Evolutionary conservation across 2,329 filamentous ascomycete genomes (phyloP).

Genomic region (Teratosphaeria destructans): DNA sequence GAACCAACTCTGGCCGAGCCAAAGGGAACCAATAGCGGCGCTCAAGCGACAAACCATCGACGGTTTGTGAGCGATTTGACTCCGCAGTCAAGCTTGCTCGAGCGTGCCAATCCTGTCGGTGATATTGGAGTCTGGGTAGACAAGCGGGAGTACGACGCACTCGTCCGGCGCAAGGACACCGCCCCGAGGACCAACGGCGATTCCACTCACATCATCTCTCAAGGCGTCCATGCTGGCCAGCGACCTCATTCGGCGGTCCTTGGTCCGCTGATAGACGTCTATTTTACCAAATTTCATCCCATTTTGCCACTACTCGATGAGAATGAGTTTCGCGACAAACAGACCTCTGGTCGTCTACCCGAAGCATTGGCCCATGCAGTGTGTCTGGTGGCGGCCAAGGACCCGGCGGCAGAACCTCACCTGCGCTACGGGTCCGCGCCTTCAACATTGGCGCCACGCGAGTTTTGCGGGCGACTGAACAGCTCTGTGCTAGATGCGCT

Average conservation of each 20-base stretch:
- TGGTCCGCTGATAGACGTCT: slow-evolving; percentile 34
- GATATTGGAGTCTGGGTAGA: slow-evolving; percentile 28
- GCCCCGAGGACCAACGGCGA: slow-evolving; percentile 15
- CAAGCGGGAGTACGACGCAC: slow-evolving; percentile 20
- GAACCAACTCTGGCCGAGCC: neutral
- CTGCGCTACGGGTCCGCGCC: slow-evolving; percentile 28
- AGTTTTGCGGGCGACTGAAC: slow-evolving; percentile 37
- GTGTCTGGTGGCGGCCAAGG: slow-evolving; percentile 39
- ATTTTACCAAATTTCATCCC: slow-evolving; percentile 37
- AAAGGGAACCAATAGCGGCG: neutral
- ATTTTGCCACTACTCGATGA: slow-evolving; percentile 38
- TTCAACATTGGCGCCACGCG: slow-evolving; percentile 28
- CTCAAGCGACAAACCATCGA: neutral
- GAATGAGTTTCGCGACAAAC: slow-evolving; percentile 30
- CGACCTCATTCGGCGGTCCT: slow-evolving; percentile 25
- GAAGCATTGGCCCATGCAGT: slow-evolving; percentile 35
- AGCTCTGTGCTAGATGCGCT: slow-evolving; percentile 32
- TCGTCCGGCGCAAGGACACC: slow-evolving; percentile 16
- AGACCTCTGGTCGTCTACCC: slow-evolving; percentile 26
- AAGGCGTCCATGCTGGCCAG: slow-evolving; percentile 4
- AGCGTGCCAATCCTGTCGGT: slow-evolving; percentile 21
- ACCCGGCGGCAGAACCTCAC: slow-evolving; percentile 31
- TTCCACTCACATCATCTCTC: neutral
- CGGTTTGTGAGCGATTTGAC: slow-evolving; percentile 38
- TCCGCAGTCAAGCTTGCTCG: slow-evolving; percentile 37